A percentile compares a stretch with the other conserved stretches of the same genome.
phyloP scores from a whole-genome alignment of 139 green algal genomes.

The Monoraphidium neglectum region DNA sequence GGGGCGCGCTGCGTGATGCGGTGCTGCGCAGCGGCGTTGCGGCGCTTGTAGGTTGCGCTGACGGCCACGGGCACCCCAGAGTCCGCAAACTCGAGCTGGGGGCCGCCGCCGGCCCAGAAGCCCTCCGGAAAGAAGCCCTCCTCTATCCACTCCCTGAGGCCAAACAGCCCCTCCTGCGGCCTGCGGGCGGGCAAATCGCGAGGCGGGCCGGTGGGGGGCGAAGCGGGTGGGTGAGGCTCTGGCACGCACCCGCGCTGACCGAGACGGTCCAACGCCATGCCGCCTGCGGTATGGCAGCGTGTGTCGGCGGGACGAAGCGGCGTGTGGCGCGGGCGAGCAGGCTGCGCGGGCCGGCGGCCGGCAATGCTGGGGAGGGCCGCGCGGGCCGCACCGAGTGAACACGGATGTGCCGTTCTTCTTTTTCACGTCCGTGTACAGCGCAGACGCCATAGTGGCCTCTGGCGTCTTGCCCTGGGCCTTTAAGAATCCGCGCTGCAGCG shows the following conservation, averaged over 20 bases:
- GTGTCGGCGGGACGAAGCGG: too few species aligned
- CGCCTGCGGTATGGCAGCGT: too few species aligned
- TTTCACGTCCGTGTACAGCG: conserved; percentile 88
- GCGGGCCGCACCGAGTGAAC: conserved; percentile 39
- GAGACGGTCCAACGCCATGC: too few species aligned
- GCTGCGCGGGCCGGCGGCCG: too few species aligned
- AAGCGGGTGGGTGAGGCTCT: too few species aligned
- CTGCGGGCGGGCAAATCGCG: conserved; percentile 15
- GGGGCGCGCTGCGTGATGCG: too few species aligned
- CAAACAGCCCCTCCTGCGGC: conserved; percentile 84
- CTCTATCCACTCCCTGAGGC: conserved; percentile 78
- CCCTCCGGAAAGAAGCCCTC: conserved; percentile 64
- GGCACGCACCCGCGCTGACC: too few species aligned
- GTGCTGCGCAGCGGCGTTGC: not conserved
- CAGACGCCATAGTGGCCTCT: conserved; percentile 86
- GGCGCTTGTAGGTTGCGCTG: not conserved
- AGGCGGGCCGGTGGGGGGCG: too few species aligned
- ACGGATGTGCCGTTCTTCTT: conserved; percentile 7
- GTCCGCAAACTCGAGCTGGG: not conserved
- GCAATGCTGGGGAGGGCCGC: too few species aligned
- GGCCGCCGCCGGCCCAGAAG: conserved; percentile 17
- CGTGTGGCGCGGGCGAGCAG: too few species aligned
- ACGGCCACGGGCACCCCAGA: not conserved
- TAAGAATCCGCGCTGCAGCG: conserved; percentile 66
- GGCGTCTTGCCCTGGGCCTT: conserved; percentile 79